Evolutionary conservation across 345 rosid species (phyloP).

Genomic region (Iberis pinnata): DNA sequence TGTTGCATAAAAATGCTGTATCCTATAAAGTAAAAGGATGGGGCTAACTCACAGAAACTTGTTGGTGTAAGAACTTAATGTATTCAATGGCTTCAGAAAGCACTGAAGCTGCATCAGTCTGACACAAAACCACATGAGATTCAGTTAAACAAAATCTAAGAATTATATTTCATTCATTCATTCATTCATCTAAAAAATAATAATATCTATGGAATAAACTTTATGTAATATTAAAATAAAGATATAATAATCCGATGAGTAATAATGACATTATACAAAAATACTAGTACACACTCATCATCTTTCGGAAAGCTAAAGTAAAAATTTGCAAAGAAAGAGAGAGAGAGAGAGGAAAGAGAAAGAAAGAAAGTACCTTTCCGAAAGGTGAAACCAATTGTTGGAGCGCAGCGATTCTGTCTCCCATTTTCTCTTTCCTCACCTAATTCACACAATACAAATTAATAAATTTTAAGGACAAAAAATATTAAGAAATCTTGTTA

Average conservation of each 20-base stretch:
- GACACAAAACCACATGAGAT: constrained; percentile 38
- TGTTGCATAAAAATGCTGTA: constrained; percentile 2
- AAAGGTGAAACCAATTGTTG: constrained; percentile 99
- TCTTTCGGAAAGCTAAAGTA: constrained; percentile 34
- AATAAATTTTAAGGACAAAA: not conserved
- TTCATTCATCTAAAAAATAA: not conserved
- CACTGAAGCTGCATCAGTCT: constrained; percentile 99
- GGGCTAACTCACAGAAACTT: constrained; percentile 67
- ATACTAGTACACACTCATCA: constrained; percentile 36
- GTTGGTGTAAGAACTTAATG: constrained; percentile 94
- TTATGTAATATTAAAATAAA: constrained; percentile 1
- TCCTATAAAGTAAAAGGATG: constrained; percentile 8
- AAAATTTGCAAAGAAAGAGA: constrained; percentile 21
- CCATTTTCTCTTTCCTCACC: constrained; percentile 99
- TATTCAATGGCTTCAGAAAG: constrained; percentile 95
- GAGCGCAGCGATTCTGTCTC: constrained; percentile 99
- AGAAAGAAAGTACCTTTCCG: constrained; percentile 66
- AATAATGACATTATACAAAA: constrained; percentile 29
- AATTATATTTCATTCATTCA: constrained; percentile 25
- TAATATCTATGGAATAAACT: constrained; percentile 13
- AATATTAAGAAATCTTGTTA: constrained; percentile 2
- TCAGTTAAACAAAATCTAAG: constrained; percentile 31
- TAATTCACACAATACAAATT: constrained; percentile 22
- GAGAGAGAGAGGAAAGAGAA: constrained; percentile 18
- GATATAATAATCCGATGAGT: constrained; percentile 19